A percentile compares a stretch with the other conserved stretches of the same genome.
phyloP scores from a whole-genome alignment of 106 monocot species.

The Dactylorhiza incarnata region DNA sequence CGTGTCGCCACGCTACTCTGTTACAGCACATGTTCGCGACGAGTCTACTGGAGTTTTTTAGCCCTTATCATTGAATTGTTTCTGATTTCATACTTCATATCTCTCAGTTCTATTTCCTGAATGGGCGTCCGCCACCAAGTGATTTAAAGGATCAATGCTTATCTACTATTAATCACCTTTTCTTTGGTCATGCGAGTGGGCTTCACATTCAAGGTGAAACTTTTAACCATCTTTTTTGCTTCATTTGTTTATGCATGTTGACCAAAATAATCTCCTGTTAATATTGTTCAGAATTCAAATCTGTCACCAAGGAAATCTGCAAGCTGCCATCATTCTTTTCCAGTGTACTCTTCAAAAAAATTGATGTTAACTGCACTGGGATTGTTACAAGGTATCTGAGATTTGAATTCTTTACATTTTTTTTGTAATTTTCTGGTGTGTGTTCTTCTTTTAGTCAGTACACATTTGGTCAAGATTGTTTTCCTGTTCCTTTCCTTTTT shows the following conservation, averaged over 20 bases:
- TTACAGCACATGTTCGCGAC: too few relatives aligned
- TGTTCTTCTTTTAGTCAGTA: not conserved
- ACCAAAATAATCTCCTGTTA: not conserved
- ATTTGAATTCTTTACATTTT: not conserved
- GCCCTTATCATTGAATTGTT: not conserved
- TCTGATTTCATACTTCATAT: constrained; percentile 7
- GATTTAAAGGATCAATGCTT: constrained; percentile 78
- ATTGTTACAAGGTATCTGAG: constrained; percentile 46
- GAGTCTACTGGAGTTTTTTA: not conserved
- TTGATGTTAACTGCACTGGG: constrained; percentile 56
- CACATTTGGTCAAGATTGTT: not conserved
- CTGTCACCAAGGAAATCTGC: constrained; percentile 89
- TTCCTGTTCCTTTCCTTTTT: not conserved
- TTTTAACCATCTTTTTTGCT: not conserved
- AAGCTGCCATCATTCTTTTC: constrained; percentile 92
- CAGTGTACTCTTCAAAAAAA: constrained; percentile 65
- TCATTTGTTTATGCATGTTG: not conserved
- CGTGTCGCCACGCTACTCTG: not conserved
- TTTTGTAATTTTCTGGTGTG: not conserved
- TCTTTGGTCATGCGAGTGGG: constrained; percentile 67
- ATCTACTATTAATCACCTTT: constrained; percentile 68
- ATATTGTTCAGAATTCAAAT: constrained; percentile 55
- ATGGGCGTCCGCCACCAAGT: constrained; percentile 70
- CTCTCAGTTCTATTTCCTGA: constrained; percentile 81
- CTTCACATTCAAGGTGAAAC: constrained; percentile 66